A percentile compares a stretch with the other conserved stretches of the same genome.
These are phyloP conservation scores for Colletotrichum truncatum DNA, from an alignment of 2,329 filamentous ascomycete genomes.

Conservation along the genomic window DNA sequence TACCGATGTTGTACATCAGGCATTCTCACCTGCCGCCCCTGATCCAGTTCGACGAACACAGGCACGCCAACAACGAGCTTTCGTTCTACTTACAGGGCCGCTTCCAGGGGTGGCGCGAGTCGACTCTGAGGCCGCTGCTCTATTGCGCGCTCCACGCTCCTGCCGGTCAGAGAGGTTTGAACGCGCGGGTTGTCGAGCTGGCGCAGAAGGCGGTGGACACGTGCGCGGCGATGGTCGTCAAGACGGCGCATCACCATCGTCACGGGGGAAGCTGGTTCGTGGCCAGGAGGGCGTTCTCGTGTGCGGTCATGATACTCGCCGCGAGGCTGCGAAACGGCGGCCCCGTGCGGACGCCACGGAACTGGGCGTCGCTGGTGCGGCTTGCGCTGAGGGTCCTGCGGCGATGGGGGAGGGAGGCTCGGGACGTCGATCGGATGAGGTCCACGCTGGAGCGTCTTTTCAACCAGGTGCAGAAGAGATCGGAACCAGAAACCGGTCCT, in stretches of 20 bases:
- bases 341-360: not conserved
- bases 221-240: conserved; percentile 17
- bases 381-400: not conserved
- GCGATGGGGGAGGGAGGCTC: not conserved
- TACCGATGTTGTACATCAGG: not conserved
- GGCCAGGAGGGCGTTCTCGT: conserved; percentile 14
- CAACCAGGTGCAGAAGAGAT: not conserved
- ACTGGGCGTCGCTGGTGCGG: not conserved
- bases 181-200: not conserved
- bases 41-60: conserved; percentile 23
- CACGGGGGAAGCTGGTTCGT: conserved; percentile 31
- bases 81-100: conserved; percentile 27
- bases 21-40: conserved; percentile 27
- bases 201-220: conserved; percentile 19
- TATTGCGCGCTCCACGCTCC: conserved; percentile 29
- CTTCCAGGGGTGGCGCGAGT: conserved; percentile 28
- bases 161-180: not conserved
- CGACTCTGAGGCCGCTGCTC: conserved; percentile 25
- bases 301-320: conserved; percentile 17
- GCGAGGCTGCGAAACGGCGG: not conserved
- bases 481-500: not conserved
- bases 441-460: conserved; percentile 4
- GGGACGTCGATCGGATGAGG: not conserved
- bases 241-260: conserved; percentile 19
- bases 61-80: conserved; percentile 25